Conservation (phyloP, 2,329 filamentous ascomycete genomes). For the Diatrype stigma region DNA sequence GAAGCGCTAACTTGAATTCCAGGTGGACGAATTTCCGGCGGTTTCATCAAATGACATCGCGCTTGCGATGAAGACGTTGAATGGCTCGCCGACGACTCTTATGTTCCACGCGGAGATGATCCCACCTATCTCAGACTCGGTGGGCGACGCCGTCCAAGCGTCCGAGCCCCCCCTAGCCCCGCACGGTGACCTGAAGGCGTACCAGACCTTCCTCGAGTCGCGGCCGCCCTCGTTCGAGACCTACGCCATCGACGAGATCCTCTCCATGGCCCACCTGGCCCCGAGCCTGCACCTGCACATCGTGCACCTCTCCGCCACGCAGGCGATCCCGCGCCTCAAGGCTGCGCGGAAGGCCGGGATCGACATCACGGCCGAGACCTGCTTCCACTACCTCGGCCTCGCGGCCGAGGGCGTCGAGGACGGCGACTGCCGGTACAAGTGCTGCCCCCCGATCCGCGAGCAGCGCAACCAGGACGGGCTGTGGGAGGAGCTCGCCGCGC, state of each 20-base stretch:
- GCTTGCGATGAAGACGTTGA: conserved; percentile 75
- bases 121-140: conserved; percentile 75
- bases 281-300: conserved; percentile 86
- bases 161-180: conserved; percentile 68
- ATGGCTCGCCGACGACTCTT: conserved; percentile 78
- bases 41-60: conserved; percentile 76
- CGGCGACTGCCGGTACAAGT: conserved; percentile 90
- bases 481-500: conserved; percentile 72
- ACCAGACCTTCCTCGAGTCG: conserved; percentile 88
- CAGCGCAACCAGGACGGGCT: conserved; percentile 77
- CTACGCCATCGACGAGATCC: conserved; percentile 81
- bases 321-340: conserved; percentile 78
- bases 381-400: conserved; percentile 89
- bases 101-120: conserved; percentile 99
- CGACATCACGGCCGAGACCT: conserved; percentile 90
- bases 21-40: conserved; percentile 95
- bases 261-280: conserved; percentile 74
- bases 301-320: conserved; percentile 84
- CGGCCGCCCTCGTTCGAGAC: conserved; percentile 88
- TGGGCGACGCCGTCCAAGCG: conserved; percentile 70
- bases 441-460: conserved; percentile 85
- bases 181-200: conserved; percentile 68
- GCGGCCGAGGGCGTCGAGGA: conserved; percentile 76
- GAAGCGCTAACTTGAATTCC: conserved; percentile 10
- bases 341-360: conserved; percentile 68